phyloP scores from a whole-genome alignment of 495 filamentous ascomycete species.

The Aspergillus steynii region DNA sequence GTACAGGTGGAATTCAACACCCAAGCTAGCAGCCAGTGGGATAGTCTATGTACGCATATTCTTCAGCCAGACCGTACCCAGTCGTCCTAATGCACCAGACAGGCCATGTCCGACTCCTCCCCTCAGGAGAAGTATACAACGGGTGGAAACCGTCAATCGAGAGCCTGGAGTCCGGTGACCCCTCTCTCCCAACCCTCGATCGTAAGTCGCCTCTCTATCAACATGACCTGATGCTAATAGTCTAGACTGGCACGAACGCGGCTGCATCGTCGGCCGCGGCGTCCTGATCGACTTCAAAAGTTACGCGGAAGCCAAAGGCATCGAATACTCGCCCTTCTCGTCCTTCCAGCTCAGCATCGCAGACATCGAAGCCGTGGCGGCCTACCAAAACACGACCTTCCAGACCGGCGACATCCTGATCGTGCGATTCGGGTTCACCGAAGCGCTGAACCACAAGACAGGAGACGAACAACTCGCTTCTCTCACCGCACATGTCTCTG shows the following conservation, averaged over 20 bases:
- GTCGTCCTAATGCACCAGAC: background rate
- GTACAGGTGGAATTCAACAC: constrained; percentile 51
- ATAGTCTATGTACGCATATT: constrained; percentile 34
- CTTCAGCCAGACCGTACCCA: too few species aligned
- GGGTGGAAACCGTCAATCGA: constrained; percentile 29
- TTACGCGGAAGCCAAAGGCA: constrained; percentile 36
- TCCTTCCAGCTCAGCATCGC: constrained; percentile 30
- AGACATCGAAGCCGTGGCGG: constrained; percentile 34
- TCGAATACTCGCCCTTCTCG: constrained; percentile 36
- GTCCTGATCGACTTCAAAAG: constrained; percentile 47
- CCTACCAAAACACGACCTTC: constrained; percentile 33
- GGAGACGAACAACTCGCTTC: constrained; percentile 30
- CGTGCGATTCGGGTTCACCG: constrained; percentile 46
- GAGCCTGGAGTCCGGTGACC: constrained; percentile 4
- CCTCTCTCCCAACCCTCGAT: constrained; percentile 26
- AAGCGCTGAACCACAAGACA: constrained; percentile 29
- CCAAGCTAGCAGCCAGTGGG: constrained; percentile 44
- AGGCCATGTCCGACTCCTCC: constrained; percentile 39
- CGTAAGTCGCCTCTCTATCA: background rate
- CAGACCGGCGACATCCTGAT: constrained; percentile 45
- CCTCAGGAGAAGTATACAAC: constrained; percentile 55
- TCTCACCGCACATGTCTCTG: constrained; percentile 15
- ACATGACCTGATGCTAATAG: background rate
- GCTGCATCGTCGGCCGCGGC: constrained; percentile 44
- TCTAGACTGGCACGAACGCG: constrained; percentile 35